Base-by-base conservation (phyloP, 176 grass and related monocot species). In the Ananas comosus region DNA sequence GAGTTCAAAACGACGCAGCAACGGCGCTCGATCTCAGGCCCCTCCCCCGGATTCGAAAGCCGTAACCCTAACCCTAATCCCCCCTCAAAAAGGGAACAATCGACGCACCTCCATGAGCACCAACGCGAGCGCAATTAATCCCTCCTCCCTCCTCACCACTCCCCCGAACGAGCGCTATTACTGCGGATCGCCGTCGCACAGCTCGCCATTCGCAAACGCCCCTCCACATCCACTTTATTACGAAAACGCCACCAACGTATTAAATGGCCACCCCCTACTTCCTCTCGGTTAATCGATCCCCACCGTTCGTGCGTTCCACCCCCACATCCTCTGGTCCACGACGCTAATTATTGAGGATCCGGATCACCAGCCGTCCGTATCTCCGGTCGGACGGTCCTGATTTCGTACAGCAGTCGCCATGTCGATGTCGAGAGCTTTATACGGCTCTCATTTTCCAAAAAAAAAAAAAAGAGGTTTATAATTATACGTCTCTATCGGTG, bases 171-270 rank as follows among this genome's bases (percentile, higher is more conserved):
- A 71, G 23, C 53, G 16, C 28, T 28, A 72, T 57, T 48, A 58
- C 70, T 28, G 51, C 70, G 14, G 50, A 11, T 57, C 67, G 80
- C 72, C 66, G 65, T 76, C 51, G 74, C 48, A 67, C 50, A 18
- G 9, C 16, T 22, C 4, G 0, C 0, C 13, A 17, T 72, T 1
- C 17, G 2, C 13, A 63, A 72, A 61, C 49, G 19, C 8, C 74
- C 80, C 64, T 48, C 1, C 49, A 23, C 27, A 19, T 51, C 29
- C 0, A n/a, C 28, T 3, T 14, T 76, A 77, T 77, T 50, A 76
- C 58, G 59, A 77, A 19, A 56, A 3, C 24, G 66, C 80, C 79
- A 65, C 65, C 13, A 22, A 42, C 33, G 33, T 42, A 42, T 42
- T 42, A 42, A 42, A 42, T 42, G 33, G 4, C 33, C 33, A 42